Evolutionary conservation across 257 asterid genomes (phyloP).

Genomic region (Fraxinus excelsior): DNA sequence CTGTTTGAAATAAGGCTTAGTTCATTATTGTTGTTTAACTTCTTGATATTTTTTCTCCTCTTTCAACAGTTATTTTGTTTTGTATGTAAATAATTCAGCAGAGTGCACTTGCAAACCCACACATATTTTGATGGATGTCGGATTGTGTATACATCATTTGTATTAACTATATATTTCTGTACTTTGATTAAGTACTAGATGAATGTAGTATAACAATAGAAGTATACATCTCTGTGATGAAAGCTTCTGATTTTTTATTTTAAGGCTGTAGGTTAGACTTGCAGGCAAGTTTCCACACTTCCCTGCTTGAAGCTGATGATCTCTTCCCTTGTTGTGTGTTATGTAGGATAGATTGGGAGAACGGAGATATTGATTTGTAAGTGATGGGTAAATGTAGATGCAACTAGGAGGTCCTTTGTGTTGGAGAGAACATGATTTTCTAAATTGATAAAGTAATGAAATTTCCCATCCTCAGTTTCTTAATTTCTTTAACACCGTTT

Average conservation of each 20-base stretch:
- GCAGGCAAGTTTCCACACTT: neutral
- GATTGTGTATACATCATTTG: neutral
- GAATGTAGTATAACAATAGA: neutral
- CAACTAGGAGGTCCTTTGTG: neutral
- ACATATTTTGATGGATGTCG: neutral
- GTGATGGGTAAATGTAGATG: neutral
- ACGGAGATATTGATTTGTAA: neutral
- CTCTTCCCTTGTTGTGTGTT: neutral
- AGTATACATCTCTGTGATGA: neutral
- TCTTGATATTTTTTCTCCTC: neutral
- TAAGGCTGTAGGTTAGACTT: neutral
- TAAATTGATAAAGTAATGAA: slow-evolving; percentile 8
- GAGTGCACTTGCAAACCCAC: neutral
- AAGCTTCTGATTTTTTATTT: neutral
- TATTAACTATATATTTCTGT: neutral
- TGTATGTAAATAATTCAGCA: neutral
- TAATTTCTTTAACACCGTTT: neutral
- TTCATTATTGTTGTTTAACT: neutral
- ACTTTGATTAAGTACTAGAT: neutral
- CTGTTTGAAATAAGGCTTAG: neutral
- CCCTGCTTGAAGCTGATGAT: no score
- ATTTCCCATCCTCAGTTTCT: neutral
- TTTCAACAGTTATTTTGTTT: neutral
- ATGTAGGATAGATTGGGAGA: neutral
- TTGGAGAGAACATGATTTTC: neutral